Conservation (phyloP, 140 eudicot species). For the Senecio squalidus region DNA sequence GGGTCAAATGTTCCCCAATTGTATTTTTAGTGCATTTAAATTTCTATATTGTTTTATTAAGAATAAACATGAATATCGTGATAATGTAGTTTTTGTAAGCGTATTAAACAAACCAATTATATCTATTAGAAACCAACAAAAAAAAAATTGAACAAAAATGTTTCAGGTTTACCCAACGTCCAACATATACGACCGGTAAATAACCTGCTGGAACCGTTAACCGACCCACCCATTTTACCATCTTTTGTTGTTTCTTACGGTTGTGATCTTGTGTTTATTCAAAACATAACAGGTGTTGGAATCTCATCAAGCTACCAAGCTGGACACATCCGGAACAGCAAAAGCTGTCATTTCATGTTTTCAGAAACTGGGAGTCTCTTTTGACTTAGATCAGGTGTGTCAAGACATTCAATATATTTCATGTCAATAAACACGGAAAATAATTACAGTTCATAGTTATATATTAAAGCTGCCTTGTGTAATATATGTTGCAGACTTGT, state of each 20-base stretch:
- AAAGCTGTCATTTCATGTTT: conserved; percentile 95
- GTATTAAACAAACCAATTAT: not conserved
- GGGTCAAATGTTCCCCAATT: too few species aligned
- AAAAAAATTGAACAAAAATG: not conserved
- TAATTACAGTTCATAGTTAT: not conserved
- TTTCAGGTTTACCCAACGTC: not conserved
- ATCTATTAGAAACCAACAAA: not conserved
- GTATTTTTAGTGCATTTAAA: too few species aligned
- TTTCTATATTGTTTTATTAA: too few species aligned
- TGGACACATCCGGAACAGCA: conserved; percentile 95
- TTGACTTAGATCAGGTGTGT: conserved; percentile 65
- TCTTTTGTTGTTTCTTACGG: not conserved
- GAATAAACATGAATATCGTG: too few species aligned
- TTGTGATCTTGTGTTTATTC: conserved; percentile 17
- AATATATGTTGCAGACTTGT: not conserved
- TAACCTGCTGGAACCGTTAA: too few species aligned
- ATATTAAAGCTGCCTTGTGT: not conserved
- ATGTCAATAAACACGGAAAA: not conserved
- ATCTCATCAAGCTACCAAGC: conserved; percentile 82
- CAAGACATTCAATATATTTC: not conserved
- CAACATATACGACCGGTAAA: too few species aligned
- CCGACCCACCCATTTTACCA: not conserved
- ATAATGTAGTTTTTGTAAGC: not conserved
- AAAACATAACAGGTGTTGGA: conserved; percentile 56
- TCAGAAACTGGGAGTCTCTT: conserved; percentile 82